Evolutionary conservation across 169 alveolate genomes (phyloP).

Genomic region (Cryptosporidium canis): DNA sequence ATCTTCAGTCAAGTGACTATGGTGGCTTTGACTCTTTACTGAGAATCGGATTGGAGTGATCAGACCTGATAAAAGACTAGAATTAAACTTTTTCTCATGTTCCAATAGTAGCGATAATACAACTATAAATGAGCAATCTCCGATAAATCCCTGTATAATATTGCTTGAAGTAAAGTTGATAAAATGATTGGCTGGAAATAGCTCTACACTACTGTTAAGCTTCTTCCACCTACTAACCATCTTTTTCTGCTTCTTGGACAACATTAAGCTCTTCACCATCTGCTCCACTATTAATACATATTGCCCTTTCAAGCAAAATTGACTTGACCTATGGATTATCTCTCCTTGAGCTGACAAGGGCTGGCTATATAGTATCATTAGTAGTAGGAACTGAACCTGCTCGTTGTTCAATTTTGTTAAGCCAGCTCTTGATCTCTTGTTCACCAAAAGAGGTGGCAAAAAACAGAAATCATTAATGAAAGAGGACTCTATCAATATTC

Average conservation of each 20-base stretch:
- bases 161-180: slow-evolving; percentile 65
- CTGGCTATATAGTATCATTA: slow-evolving; percentile 7
- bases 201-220: slow-evolving; percentile 70
- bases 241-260: slow-evolving; percentile 75
- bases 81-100: slow-evolving; percentile 81
- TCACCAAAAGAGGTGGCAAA: slow-evolving; percentile 34
- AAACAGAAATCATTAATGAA: slow-evolving; percentile 39
- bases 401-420: slow-evolving; percentile 8
- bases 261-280: slow-evolving; percentile 7
- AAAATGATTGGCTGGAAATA: slow-evolving; percentile 38
- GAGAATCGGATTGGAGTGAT: slow-evolving; percentile 75
- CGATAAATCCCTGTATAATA: slow-evolving; percentile 90
- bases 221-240: slow-evolving; percentile 73
- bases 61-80: slow-evolving; percentile 83
- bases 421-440: not conserved
- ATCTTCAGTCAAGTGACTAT: not conserved
- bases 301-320: slow-evolving; percentile 1
- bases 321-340: not conserved
- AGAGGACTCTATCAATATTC: slow-evolving; percentile 30
- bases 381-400: slow-evolving; percentile 7
- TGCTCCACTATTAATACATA: slow-evolving; percentile 12
- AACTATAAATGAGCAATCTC: slow-evolving; percentile 92
- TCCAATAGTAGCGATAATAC: slow-evolving; percentile 89
- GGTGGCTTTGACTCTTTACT: not conserved
- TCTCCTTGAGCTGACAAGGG: not conserved